Base-by-base conservation (phyloP, 805 yeast genomes). In the Torulaspora quercuum region DNA sequence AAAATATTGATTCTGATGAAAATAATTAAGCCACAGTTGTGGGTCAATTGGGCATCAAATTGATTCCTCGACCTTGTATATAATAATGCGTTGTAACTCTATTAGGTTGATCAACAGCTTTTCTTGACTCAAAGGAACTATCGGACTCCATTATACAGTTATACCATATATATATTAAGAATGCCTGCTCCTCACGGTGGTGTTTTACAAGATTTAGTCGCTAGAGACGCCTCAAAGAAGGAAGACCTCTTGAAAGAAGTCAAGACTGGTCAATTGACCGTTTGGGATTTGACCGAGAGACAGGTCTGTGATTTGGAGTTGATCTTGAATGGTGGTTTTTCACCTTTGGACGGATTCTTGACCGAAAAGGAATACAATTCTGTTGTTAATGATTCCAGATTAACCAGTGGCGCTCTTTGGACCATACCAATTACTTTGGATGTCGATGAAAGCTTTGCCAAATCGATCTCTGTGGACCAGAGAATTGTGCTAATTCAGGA, bases 171-270 rank as follows among this genome's bases (percentile, higher is more conserved):
- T 29, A 13, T 10, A 7, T 16, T 15, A 11, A 41, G 17, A 33
- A 80, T 80, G 85, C 80, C 82, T 41, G 65, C 78, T 53, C 95
- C 97, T 41, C 97, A 90, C 75, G 97, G 97, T 59, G 96, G 96
- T 53, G 69, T 70, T 37, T 75, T 89, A 49, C 81, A 89, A 64
- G 97, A 89, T 61, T 73, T 89, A 44, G 73, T 88, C 40, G 76
- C 79, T 37, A 80, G 97, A 65, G 97, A 89, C 61, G 75, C 78
- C 21, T 59, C 75, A 25, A 76, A 73, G 48, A 78, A 73, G 49
- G 58, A 57, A 5, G 67, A 72, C 35, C 70, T 89, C 27, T 53
- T 81, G 28, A 55, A 67, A 17, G 92, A 87, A 64, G 73, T 81
- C 12, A 65, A 69, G 20, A 52, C 63, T 24, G 50, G 69, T 12